Evolutionary conservation across 2,329 filamentous ascomycete species (phyloP), one percentile per base, ranked within the genome.

Genomic region (Alternaria sp.): DNA sequence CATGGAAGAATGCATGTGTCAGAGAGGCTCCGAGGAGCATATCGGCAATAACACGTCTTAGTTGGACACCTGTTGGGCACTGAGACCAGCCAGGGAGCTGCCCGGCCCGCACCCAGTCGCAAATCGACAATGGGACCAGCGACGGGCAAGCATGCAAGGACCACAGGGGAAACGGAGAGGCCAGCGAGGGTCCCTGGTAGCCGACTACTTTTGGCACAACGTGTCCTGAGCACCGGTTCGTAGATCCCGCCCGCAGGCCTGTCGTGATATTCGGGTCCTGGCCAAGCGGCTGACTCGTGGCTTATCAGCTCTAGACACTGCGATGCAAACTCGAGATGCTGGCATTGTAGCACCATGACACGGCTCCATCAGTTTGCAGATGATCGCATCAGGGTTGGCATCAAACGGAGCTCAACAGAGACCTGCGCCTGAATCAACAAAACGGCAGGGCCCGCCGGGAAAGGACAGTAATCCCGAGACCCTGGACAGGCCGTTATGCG

Each of bases 91-190:
- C 69, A 67, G 68, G 71, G 70, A 69, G 65, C 69, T 72, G 61
- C 69, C 75, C 75, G 76, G 74, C 58, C 75, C 76, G 75, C 65
- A 74, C 75, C 75, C 76, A 78, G 74, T 74, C 71, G 75, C 71
- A 76, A 72, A 77, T 78, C 75, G 71, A 76, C 68, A 66, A 73
- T 66, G 70, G 70, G 55, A 69, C 67, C 56, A 60, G 51, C 62
- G 49, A 61, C 58, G 58, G 66, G 56, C 67, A 59, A 63, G 65
- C 62, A 63, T 69, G 66, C 69, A 66, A 66, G 60, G 64, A 61
- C 63, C 65, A 51, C 51, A 60, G 61, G 61, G 60, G 60, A 58
- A 60, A 54, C 57, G 58, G 65, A 62, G 60, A 68, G 61, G 60
- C 59, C 57, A 58, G 58, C 65, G 60, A 67, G 66, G 63, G 64